Conservation (phyloP, 2,329 filamentous ascomycete species). For the Xylaria sp. region DNA sequence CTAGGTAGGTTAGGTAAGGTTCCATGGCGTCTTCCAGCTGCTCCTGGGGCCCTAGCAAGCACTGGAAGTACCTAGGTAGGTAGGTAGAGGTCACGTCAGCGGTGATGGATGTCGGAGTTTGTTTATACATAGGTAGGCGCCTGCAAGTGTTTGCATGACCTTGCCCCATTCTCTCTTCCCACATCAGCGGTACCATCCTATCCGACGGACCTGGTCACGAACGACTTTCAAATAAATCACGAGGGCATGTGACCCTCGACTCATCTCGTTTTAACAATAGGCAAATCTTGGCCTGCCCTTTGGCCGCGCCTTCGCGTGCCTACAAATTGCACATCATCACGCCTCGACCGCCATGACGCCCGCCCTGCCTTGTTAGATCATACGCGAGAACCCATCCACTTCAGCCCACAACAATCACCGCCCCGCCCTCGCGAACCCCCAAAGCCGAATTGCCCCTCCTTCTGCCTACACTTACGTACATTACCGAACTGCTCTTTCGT, state of each 20-base stretch:
- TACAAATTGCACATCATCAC: not conserved
- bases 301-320: not conserved
- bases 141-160: not conserved
- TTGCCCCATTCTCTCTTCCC: too few relatives aligned
- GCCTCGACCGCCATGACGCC: not conserved
- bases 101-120: not conserved
- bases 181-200: too few relatives aligned
- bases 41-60: not conserved
- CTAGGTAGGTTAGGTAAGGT: too few relatives aligned
- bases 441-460: conserved; percentile 18
- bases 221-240: not conserved
- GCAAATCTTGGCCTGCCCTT: not conserved
- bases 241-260: too few relatives aligned
- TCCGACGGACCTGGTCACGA: not conserved
- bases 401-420: conserved; percentile 1
- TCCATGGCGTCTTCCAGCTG: not conserved
- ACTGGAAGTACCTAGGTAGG: too few relatives aligned
- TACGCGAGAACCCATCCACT: not conserved
- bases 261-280: not conserved
- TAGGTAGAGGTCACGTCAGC: not conserved
- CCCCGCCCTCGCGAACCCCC: conserved; percentile 21
- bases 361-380: not conserved
- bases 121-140: too few relatives aligned
- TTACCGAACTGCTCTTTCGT: not conserved
- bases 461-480: not conserved